These are phyloP conservation scores for Ricinus communis DNA, from an alignment of 345 rosid genomes.

Conservation along the genomic window DNA sequence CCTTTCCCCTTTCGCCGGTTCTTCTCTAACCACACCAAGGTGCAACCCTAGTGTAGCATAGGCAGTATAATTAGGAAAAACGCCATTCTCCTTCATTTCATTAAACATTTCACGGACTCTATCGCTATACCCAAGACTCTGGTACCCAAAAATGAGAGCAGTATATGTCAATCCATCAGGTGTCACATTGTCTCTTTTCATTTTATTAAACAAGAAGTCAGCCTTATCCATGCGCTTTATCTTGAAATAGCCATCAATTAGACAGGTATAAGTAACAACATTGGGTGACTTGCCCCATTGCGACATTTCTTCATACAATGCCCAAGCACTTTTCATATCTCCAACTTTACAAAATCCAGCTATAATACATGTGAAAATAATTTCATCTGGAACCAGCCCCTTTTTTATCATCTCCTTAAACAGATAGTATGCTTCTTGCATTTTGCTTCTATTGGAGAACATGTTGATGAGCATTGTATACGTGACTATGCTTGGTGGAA, in stretches of 20 bases:
- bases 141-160: slow-evolving; percentile 41
- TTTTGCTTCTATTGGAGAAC: slow-evolving; percentile 22
- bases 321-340: slow-evolving; percentile 44
- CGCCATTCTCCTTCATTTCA: slow-evolving; percentile 45
- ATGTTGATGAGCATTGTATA: slow-evolving; percentile 47
- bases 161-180: slow-evolving; percentile 49
- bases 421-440: slow-evolving; percentile 37
- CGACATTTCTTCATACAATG: slow-evolving; percentile 34
- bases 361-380: slow-evolving; percentile 45
- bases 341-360: slow-evolving; percentile 45
- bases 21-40: not conserved
- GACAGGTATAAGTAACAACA: slow-evolving; percentile 39
- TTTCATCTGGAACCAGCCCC: slow-evolving; percentile 42
- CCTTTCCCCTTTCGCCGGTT: not conserved
- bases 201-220: slow-evolving; percentile 33
- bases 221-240: slow-evolving; percentile 45
- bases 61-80: slow-evolving; percentile 32
- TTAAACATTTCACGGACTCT: slow-evolving; percentile 34
- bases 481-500: slow-evolving; percentile 34
- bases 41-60: not conserved
- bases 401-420: slow-evolving; percentile 39
- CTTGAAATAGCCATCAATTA: slow-evolving; percentile 51
- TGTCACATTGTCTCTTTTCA: slow-evolving; percentile 34
- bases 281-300: slow-evolving; percentile 33
- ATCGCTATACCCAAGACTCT: slow-evolving; percentile 27